These are phyloP conservation scores for Talaromyces sp. DNA, from an alignment of 2,329 filamentous ascomycete genomes.

Conservation along the genomic window DNA sequence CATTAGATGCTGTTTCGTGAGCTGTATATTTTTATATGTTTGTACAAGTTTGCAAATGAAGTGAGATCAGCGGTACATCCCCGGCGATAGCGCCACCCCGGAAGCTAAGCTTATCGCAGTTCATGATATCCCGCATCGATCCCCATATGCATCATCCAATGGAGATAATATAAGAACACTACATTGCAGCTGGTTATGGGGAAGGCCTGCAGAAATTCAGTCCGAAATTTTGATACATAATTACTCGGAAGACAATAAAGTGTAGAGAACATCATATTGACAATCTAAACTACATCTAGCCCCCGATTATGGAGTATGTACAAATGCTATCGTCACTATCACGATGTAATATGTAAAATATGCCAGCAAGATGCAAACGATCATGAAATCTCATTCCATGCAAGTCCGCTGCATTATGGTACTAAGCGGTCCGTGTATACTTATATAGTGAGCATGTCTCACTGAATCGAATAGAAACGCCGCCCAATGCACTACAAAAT, in stretches of 20 bases:
- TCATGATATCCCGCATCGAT: neutral
- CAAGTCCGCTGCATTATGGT: neutral
- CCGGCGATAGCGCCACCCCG: neutral
- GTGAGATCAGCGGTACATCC: neutral
- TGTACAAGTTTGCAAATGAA: neutral
- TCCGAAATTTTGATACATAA: too few species aligned
- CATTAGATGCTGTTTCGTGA: slow-evolving; percentile 7
- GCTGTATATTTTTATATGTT: neutral
- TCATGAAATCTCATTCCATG: neutral
- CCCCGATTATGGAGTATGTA: neutral
- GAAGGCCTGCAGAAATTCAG: too few species aligned
- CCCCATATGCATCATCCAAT: neutral
- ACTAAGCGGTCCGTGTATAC: neutral
- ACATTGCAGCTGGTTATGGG: too few species aligned
- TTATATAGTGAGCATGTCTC: neutral
- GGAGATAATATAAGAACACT: too few species aligned
- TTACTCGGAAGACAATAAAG: too few species aligned
- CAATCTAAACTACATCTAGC: neutral
- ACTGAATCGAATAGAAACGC: slow-evolving; percentile 26
- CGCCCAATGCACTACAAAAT: slow-evolving; percentile 35
- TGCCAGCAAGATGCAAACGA: neutral
- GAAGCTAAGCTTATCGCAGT: slow-evolving; percentile 6
- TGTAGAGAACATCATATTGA: neutral
- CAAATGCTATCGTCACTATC: slow-evolving; percentile 3
- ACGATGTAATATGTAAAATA: neutral